These are phyloP conservation scores for Linaria vulgaris DNA, from an alignment of 257 asterid species.

Conservation along the genomic window DNA sequence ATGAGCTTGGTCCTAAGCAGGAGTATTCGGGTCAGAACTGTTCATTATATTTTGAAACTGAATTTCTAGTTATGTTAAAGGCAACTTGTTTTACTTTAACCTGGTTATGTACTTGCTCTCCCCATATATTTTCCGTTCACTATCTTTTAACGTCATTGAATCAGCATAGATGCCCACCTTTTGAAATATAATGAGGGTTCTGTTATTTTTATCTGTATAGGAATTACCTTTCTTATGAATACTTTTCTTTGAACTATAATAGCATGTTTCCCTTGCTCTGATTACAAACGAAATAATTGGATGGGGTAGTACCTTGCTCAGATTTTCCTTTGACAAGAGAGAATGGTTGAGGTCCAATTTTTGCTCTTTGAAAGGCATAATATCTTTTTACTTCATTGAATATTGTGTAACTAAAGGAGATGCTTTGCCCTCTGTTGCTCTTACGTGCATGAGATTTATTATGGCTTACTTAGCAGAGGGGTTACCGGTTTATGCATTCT, in stretches of 20 bases:
- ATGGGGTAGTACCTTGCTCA: background rate
- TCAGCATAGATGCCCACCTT: background rate
- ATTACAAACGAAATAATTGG: background rate
- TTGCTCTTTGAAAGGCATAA: constrained; percentile 7
- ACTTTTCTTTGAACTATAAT: too few relatives aligned
- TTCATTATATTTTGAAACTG: background rate
- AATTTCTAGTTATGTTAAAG: background rate
- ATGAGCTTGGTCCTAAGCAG: constrained; percentile 42
- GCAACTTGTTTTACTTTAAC: background rate
- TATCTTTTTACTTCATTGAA: background rate
- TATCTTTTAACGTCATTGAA: background rate
- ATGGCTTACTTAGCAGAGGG: constrained; percentile 13
- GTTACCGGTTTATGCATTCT: background rate
- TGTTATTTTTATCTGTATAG: background rate
- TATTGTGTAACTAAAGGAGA: background rate
- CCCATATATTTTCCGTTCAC: background rate
- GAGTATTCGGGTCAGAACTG: constrained; percentile 54
- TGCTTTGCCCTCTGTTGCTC: background rate
- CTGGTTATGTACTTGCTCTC: background rate
- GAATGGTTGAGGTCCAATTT: background rate
- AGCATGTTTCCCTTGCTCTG: too few relatives aligned
- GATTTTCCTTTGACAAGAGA: background rate
- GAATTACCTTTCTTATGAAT: background rate
- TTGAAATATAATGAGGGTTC: background rate
- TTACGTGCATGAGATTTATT: background rate